Evolutionary conservation across 2,329 filamentous ascomycete genomes (phyloP), one percentile per base, ranked within the genome.

Genomic region (Zymoseptoria pseudotritici): DNA sequence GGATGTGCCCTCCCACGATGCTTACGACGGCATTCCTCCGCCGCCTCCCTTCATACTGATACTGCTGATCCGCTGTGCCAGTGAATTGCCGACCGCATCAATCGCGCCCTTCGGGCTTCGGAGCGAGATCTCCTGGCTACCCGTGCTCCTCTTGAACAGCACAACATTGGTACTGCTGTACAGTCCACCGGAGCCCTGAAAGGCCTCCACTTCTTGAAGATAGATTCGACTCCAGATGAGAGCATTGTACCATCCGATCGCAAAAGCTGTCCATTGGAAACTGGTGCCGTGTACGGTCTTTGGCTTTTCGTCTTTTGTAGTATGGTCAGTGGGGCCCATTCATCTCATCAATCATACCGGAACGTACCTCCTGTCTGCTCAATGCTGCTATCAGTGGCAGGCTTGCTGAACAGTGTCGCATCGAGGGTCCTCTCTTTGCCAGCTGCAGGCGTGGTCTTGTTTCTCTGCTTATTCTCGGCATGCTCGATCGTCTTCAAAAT

Each of bases 181-280:
- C 1, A 97, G 86, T 7, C 94, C 93, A 31, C 92, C 68, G 29
- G 68, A 90, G 2, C 90, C 92, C 29, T 92, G 92, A 71, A 88
- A 92, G 0, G 88, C 85, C 26, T 93, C 85, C 60, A 91, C 86
- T 77, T 99, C 94, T 68, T 86, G 87, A 26, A 89, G 86, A 73
- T 97, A 97, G 57, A 97, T 86, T 67, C 97, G 90, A 17, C 91
- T 87, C 94, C 94, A 99, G 9, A 99, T 80, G 11, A 97, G 80
- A 4, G 90, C 93, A 74, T 97, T 91, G 73, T 97, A 97, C 94
- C 94, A 97, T 54, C 92, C 93, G 55, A 97, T 67, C 0, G 65
- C 65, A 46, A 64, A 56, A 8, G 65, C 54, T 22, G 63, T 67
- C 65, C 65, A 67, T 51, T 61, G 52, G 57, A 63, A 64, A 21